Base-by-base conservation (phyloP, 2,329 filamentous ascomycete species). In the Sclerotinia borealis region DNA sequence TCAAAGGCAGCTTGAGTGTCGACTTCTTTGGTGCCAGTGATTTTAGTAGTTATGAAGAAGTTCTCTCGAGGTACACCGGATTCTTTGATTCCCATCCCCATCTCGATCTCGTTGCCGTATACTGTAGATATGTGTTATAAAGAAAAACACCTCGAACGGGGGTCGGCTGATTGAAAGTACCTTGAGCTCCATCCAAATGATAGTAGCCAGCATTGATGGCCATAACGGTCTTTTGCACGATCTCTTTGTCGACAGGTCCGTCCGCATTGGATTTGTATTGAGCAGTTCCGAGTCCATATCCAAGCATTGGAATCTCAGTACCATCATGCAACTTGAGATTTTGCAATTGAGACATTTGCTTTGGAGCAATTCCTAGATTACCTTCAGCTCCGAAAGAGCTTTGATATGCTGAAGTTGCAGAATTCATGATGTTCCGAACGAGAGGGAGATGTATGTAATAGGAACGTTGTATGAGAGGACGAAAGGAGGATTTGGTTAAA, bases 331-430 rank as follows among this genome's bases (percentile, higher is more conserved):
- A 80, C 77, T 88, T 90, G 61, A 92, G 75, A 61, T 75, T 78
- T 1, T 86, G 86, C 45, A 83, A 88, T 74, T 64, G 63, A 55
- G 63, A 45, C 63, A 68, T 67, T 64, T 71, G 91, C 79, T 89
- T 92, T 76, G 96, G 91, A 72, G 96, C 91, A 72, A 93, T 90
- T 65, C 86, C 89, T 63, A 83, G 82, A 68, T 86, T 79, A 22
- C 66, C 67, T 34, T 65, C 63, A 13, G 61, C 61, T 54, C 63
- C 65, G 48, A 65, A 69, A 19, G 66, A 65, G 7, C 66, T 66
- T 64, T 73, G 71, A 58, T 75, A 79, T 29, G 74, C 68, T 15
- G 77, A 71, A 9, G 74, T 72, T 59, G 76, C 76, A 7, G 80
- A 81, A 69, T 79, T 76, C 79, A 82, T 61, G 1, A 55, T 48